Evolutionary conservation across 495 filamentous ascomycete species (phyloP).

Genomic region (Entonaema liquescens): DNA sequence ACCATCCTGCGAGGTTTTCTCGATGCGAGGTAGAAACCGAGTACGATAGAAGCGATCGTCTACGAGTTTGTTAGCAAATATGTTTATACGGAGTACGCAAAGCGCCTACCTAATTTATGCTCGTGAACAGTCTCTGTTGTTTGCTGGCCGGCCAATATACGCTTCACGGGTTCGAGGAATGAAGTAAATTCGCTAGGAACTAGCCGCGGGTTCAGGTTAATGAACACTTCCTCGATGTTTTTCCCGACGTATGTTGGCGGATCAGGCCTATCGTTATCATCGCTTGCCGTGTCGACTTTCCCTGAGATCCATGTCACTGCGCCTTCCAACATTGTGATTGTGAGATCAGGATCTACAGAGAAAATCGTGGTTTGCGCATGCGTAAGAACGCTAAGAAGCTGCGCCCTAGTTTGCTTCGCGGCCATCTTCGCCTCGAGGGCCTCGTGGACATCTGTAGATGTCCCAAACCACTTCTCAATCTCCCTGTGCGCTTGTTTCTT

Average conservation of each 20-base stretch:
- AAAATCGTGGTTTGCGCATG: constrained; percentile 75
- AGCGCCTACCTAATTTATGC: constrained; percentile 53
- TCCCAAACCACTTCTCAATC: constrained; percentile 77
- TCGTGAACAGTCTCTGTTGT: constrained; percentile 59
- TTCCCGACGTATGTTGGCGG: constrained; percentile 59
- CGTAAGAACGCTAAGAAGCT: constrained; percentile 72
- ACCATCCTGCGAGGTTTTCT: constrained; percentile 57
- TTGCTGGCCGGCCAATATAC: constrained; percentile 63
- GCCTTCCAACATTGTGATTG: constrained; percentile 70
- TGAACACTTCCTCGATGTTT: constrained; percentile 68
- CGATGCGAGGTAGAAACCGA: constrained; percentile 66
- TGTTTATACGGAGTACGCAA: background rate
- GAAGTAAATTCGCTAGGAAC: constrained; percentile 50
- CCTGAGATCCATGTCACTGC: constrained; percentile 61
- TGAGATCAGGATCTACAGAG: constrained; percentile 65
- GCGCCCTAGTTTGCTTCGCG: constrained; percentile 66
- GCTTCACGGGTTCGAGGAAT: constrained; percentile 63
- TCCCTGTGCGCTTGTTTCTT: constrained; percentile 64
- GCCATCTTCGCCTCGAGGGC: constrained; percentile 66
- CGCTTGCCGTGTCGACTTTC: constrained; percentile 33
- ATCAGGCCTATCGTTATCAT: constrained; percentile 32
- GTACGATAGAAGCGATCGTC: constrained; percentile 70
- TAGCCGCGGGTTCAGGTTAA: constrained; percentile 44
- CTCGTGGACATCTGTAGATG: constrained; percentile 74
- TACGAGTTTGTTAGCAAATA: constrained; percentile 32